These are phyloP conservation scores for Mortierella sp. DNA, from an alignment of 371 early-diverging fungal species.

Conservation along the genomic window DNA sequence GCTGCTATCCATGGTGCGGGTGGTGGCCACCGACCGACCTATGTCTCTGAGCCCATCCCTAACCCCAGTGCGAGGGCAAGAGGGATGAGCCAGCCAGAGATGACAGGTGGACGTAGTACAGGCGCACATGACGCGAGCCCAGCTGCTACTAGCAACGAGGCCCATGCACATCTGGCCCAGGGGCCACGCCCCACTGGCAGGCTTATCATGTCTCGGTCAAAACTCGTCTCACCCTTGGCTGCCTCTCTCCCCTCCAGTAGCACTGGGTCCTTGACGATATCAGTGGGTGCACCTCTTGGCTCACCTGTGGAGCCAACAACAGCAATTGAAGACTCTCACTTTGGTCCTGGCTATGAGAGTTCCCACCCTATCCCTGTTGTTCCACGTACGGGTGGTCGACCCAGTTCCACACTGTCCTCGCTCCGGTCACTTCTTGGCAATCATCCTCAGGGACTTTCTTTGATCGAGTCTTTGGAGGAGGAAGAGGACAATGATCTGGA, in stretches of 20 bases:
- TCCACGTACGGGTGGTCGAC: conserved; percentile 13
- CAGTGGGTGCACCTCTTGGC: conserved; percentile 3
- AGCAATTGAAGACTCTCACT: neutral
- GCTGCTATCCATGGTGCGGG: neutral
- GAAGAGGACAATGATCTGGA: conserved; percentile 40
- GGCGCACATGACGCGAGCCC: neutral
- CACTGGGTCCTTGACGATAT: neutral
- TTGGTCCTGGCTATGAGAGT: neutral
- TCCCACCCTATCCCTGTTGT: too few species aligned
- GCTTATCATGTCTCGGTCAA: conserved; percentile 51
- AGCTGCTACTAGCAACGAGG: neutral
- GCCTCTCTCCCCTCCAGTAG: conserved; percentile 9
- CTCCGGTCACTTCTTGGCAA: conserved; percentile 47
- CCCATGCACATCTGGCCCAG: conserved; percentile 7
- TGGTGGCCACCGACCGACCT: conserved; percentile 11
- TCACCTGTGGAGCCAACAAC: conserved; percentile 16
- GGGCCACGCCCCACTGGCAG: conserved; percentile 9
- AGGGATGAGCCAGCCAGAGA: conserved; percentile 41
- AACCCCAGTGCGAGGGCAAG: conserved; percentile 34
- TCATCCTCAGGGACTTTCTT: conserved; percentile 50
- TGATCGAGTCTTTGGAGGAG: conserved; percentile 53
- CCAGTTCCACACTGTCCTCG: conserved; percentile 50
- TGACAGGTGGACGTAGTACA: neutral
- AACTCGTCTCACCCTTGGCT: conserved; percentile 27
- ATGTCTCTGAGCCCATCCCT: conserved; percentile 41